Evolutionary conservation across 306 rosid species (phyloP).

Genomic region (Morella rubra): DNA sequence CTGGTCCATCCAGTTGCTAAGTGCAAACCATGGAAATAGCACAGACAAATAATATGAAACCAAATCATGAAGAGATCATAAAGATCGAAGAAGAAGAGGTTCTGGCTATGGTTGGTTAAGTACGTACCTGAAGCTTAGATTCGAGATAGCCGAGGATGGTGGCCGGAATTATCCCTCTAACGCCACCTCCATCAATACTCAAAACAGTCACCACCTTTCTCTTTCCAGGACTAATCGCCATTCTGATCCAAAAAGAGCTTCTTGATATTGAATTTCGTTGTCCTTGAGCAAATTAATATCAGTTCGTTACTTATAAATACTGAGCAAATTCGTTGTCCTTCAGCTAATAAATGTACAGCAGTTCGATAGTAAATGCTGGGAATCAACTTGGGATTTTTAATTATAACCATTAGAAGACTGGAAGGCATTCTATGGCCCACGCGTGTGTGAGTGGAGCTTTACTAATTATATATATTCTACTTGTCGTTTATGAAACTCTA

Average conservation of each 20-base stretch:
- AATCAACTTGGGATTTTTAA: no score
- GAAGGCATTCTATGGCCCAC: not conserved
- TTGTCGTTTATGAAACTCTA: not conserved
- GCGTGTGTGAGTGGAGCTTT: not conserved
- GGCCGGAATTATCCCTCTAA: slow-evolving; percentile 41
- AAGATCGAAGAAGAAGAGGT: not conserved
- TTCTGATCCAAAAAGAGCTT: not conserved
- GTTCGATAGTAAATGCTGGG: no score
- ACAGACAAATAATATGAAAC: not conserved
- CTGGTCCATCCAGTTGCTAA: slow-evolving; percentile 36
- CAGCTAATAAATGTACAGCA: no score
- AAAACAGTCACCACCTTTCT: slow-evolving; percentile 32
- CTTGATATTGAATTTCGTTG: not conserved
- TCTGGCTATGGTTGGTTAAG: not conserved
- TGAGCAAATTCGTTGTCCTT: no score
- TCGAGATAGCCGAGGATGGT: slow-evolving; percentile 36
- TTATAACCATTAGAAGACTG: no score
- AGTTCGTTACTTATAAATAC: no score
- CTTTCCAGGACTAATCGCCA: slow-evolving; percentile 8
- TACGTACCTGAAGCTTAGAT: slow-evolving; percentile 42
- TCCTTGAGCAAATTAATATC: no score
- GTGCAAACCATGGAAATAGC: not conserved
- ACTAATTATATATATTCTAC: not conserved
- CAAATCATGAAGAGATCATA: no score
- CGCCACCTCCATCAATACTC: slow-evolving; percentile 46